phyloP scores from a whole-genome alignment of 2,329 filamentous ascomycete species.

The Ceratocystis cubensis region DNA sequence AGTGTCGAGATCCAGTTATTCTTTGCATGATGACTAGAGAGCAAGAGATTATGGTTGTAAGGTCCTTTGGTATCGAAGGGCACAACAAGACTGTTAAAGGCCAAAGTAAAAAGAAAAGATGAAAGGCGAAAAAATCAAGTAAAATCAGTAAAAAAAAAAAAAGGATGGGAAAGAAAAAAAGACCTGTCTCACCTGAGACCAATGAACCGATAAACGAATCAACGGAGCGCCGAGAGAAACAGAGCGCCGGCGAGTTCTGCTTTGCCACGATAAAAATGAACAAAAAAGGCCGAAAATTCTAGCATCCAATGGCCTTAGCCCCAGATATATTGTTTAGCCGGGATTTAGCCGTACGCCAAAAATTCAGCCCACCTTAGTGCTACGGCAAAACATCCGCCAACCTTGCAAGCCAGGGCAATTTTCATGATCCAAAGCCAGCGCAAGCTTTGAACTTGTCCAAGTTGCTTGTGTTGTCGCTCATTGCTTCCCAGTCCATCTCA shows the following conservation, averaged over 20 bases:
- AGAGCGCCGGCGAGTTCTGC: slow-evolving; percentile 11
- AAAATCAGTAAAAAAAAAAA: not conserved
- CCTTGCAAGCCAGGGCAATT: slow-evolving; percentile 5
- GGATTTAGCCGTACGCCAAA: slow-evolving; percentile 16
- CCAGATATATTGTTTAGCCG: slow-evolving; percentile 11
- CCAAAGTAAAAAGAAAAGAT: not conserved
- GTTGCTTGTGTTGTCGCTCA: not conserved
- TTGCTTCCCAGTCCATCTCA: not conserved
- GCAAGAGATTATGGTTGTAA: not conserved
- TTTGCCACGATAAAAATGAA: slow-evolving; percentile 14
- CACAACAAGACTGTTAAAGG: not conserved
- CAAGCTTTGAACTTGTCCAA: slow-evolving; percentile 1
- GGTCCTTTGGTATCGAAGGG: not conserved
- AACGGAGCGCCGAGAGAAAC: slow-evolving; percentile 6
- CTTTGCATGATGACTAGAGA: slow-evolving; percentile 14
- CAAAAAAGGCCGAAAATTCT: slow-evolving; percentile 18
- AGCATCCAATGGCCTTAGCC: slow-evolving; percentile 1
- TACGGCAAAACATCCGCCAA: not conserved
- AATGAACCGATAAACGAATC: not conserved
- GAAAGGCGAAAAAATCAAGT: not conserved
- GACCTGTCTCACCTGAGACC: not conserved
- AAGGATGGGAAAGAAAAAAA: not conserved
- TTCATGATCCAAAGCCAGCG: slow-evolving; percentile 10
- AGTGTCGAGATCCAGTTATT: slow-evolving; percentile 13
- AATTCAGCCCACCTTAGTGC: slow-evolving; percentile 12